Evolutionary conservation across 805 yeast species (phyloP), one percentile per base, ranked within the genome.

Genomic region (Alloascoidea africana): DNA sequence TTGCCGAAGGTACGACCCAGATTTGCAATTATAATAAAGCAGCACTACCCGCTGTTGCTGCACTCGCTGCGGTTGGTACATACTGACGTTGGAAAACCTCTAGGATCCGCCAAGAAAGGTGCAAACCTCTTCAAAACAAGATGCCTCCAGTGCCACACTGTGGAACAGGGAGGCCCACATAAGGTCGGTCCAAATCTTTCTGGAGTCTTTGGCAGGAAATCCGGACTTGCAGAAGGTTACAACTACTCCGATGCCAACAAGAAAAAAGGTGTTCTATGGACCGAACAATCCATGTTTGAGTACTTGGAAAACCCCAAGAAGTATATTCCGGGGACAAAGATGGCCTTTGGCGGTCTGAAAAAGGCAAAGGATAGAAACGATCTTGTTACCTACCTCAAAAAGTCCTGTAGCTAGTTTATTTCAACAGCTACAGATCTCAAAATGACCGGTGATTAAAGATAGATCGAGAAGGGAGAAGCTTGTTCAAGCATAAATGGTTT

Each of bases 281-380:
- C 57, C 49, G 86, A 76, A 58, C 86, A 86, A 60, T 73, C 85
- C 63, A 74, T 91, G 81, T 72, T 80, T 53, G 94, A 83, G 64
- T 91, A 91, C 80, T 76, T 91, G 66, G 94, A 82, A 68, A 91
- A 91, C 83, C 98, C 98, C 70, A 91, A 91, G 93, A 91, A 91
- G 73, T 91, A 86, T 73, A 86, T 91, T 53, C 98, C 98, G 62
- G 98, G 98, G 66, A 91, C 97, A 72, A 91, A 91, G 82, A 91
- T 91, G 98, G 97, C 98, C 49, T 91, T 89, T 56, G 98, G 96
- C 70, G 98, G 98, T 71, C 76, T 91, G 67, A 91, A 91, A 87
- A 91, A 91, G 76, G 79, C 86, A 49, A 89, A 86, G 80, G 98
- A 91, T 74, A 85, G 97, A 79, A 83, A 84, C 70, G 97, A 91